Evolutionary conservation across 148 eudicot genomes (phyloP), one percentile per base, ranked within the genome.

Genomic region (Vaccinium corymbosum): DNA sequence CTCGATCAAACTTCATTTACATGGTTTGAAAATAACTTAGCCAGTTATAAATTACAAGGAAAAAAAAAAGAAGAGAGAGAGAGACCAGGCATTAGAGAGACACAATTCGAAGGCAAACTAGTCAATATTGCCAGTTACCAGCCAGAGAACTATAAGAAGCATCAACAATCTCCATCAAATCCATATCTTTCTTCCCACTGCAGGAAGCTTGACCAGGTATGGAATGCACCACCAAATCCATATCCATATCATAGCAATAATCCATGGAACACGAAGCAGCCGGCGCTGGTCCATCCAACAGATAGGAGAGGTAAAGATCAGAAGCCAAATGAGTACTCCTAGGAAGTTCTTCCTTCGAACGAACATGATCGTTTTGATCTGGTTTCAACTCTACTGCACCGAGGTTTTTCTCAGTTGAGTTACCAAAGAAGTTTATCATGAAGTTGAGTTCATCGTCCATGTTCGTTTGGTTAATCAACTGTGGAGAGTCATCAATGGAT

Each of bases 91-190:
- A 0, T 17, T 1, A 59, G 3, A 62, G 68, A 73, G 16, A 57
- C 32, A 29, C 73, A 27, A 42, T 61, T 61, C 49, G 74, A 83
- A 35, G 16, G 22, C 53, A 2, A 46, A 49, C 61, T 57, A 73
- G 12, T 68, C 38, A 68, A 68, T 68, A 55, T 59, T 75, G n/a
- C 83, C 82, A 13, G 79, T 68, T 13, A 27, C 73, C 19, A 68
- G 38, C 84, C 13, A 55, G 74, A 80, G 88, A 82, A 79, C 64
- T 81, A 16, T 81, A 82, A 78, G 88, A 82, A 64, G 89, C 81
- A 6, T 84, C 84, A 77, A 90, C 79, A 91, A 93, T 89, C 90
- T 93, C 94, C 57, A 86, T 80, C 82, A 93, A 85, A 82, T 92
- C 96, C 93, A 90, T 87, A 48, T 93, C 96, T 80, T 82, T 89